Conservation (phyloP, 768 basidiomycete species). For the Pulveroboletus sp. region DNA sequence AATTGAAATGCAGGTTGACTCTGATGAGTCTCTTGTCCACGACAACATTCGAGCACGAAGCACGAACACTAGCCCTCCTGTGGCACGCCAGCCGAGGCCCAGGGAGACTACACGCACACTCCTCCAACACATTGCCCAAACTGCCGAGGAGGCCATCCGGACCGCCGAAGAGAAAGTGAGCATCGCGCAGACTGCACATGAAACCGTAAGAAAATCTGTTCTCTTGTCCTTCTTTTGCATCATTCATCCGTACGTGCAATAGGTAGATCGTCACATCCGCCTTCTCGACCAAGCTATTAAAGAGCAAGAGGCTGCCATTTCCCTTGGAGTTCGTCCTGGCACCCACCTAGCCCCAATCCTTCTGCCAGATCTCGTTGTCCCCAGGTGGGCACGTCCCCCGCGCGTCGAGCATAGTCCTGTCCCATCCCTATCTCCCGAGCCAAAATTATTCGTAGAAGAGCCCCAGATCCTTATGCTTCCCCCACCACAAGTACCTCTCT, state of each 20-base stretch:
- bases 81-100: constrained; percentile 13
- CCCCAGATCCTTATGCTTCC: constrained; percentile 6
- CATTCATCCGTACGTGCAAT: background rate
- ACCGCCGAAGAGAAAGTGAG: constrained; percentile 76
- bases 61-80: background rate
- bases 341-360: constrained; percentile 51
- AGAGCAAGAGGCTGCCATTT: constrained; percentile 53
- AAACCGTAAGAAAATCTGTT: constrained; percentile 47
- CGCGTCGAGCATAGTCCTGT: constrained; percentile 42
- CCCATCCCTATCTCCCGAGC: constrained; percentile 31
- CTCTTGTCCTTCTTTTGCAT: background rate
- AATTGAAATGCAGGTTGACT: constrained; percentile 8
- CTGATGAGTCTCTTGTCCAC: background rate
- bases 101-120: constrained; percentile 43
- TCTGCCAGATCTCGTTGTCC: constrained; percentile 58
- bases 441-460: constrained; percentile 16
- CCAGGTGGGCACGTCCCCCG: constrained; percentile 45
- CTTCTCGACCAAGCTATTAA: constrained; percentile 72
- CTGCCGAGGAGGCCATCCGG: constrained; percentile 56
- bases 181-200: constrained; percentile 63
- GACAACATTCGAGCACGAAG: background rate
- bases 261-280: constrained; percentile 80
- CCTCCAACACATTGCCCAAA: constrained; percentile 53
- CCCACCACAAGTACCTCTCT: constrained; percentile 8
- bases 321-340: constrained; percentile 48